These are phyloP conservation scores for Beauveria sp. DNA, from an alignment of 2,329 filamentous ascomycete genomes.

Conservation along the genomic window DNA sequence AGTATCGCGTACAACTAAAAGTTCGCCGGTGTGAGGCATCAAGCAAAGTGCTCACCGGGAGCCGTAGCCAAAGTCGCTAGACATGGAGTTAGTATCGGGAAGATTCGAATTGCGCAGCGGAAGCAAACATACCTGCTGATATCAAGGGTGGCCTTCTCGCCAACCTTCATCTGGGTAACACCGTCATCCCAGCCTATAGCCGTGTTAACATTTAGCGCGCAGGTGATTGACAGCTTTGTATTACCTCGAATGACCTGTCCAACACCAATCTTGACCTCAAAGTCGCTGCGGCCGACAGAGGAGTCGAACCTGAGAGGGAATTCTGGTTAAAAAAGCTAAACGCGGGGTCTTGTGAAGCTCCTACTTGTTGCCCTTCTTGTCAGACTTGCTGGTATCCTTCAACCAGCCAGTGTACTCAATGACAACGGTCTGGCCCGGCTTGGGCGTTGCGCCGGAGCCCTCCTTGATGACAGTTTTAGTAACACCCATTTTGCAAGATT, in stretches of 20 bases:
- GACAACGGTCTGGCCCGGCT: slow-evolving; percentile 62
- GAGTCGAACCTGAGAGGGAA: slow-evolving; percentile 70
- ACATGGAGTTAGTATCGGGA: slow-evolving; percentile 14
- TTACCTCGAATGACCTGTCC: slow-evolving; percentile 82
- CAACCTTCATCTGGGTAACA: slow-evolving; percentile 76
- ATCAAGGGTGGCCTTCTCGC: slow-evolving; percentile 80
- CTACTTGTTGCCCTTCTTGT: slow-evolving; percentile 66
- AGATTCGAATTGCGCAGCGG: neutral
- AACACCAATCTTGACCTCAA: slow-evolving; percentile 70
- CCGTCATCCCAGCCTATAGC: slow-evolving; percentile 73
- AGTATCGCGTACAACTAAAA: slow-evolving; percentile 6
- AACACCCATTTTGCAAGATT: slow-evolving; percentile 57
- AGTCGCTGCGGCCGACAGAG: slow-evolving; percentile 69
- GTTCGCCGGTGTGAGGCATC: neutral
- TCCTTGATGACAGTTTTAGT: slow-evolving; percentile 54
- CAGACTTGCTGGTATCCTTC: slow-evolving; percentile 54
- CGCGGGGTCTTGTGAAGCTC: slow-evolving; percentile 23
- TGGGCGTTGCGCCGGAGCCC: slow-evolving; percentile 57
- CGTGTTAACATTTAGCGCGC: slow-evolving; percentile 12
- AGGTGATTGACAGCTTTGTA: slow-evolving; percentile 14
- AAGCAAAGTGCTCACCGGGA: slow-evolving; percentile 38
- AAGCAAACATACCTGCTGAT: slow-evolving; percentile 59
- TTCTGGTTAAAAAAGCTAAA: slow-evolving; percentile 1
- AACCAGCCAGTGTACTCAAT: slow-evolving; percentile 92
- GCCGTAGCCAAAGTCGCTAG: slow-evolving; percentile 59